A percentile compares a stretch with the other conserved stretches of the same genome.
These are phyloP conservation scores for Polygonum aviculare DNA, from an alignment of 148 eudicot species.

Conservation along the genomic window DNA sequence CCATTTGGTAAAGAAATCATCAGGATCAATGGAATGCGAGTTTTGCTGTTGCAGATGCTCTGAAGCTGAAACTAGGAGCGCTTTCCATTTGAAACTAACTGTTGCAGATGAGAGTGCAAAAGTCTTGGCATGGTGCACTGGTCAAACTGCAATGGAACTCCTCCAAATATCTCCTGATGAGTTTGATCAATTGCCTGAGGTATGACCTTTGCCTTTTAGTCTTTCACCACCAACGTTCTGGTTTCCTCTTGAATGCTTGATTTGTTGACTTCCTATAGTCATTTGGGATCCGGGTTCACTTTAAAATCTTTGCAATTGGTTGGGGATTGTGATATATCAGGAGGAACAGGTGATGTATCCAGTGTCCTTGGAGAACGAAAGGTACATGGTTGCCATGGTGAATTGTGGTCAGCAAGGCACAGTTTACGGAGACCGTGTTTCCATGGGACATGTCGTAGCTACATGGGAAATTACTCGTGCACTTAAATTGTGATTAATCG, in stretches of 20 bases:
- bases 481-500: constrained; percentile 28
- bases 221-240: not conserved
- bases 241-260: not conserved
- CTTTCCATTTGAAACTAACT: constrained; percentile 64
- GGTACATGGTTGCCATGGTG: constrained; percentile 61
- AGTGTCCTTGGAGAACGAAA: constrained; percentile 66
- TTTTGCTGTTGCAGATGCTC: constrained; percentile 52
- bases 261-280: too few relatives aligned
- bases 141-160: constrained; percentile 80
- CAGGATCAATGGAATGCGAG: constrained; percentile 44
- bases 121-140: constrained; percentile 78
- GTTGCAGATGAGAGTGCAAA: constrained; percentile 69
- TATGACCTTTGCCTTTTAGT: constrained; percentile 16
- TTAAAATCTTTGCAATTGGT: not conserved
- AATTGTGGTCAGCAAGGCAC: constrained; percentile 37
- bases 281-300: too few relatives aligned
- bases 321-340: constrained; percentile 25
- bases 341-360: constrained; percentile 93
- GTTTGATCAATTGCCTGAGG: constrained; percentile 79
- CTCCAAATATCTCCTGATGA: constrained; percentile 93
- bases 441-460: constrained; percentile 27
- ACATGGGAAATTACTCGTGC: constrained; percentile 83
- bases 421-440: constrained; percentile 24
- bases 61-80: constrained; percentile 38
- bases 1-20: constrained; percentile 42